Evolutionary conservation across 2,329 filamentous ascomycete species (phyloP), one percentile per base, ranked within the genome.

Genomic region (Aciculosporium take): DNA sequence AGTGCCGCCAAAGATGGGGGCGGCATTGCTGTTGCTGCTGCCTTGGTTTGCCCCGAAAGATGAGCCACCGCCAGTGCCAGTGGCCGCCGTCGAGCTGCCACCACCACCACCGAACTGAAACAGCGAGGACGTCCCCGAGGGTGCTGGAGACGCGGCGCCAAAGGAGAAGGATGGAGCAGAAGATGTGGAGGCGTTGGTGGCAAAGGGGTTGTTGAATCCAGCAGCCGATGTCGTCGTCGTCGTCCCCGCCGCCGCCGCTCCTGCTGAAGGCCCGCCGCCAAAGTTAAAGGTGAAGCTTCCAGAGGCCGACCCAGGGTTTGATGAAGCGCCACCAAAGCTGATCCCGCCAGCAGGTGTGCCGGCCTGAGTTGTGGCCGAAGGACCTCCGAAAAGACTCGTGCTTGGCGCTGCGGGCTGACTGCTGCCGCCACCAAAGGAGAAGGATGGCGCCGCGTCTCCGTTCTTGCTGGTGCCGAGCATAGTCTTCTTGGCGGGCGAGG

Each of bases 61-160:
- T 12, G 48, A 13, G 45, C 47, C 32, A 41, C 46, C 28, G n/a
- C n/a, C n/a, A n/a, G n/a, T n/a, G n/a, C n/a, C n/a, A n/a, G n/a
- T n/a, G n/a, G n/a, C n/a, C n/a, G n/a, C n/a, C n/a, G n/a, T n/a
- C n/a, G n/a, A n/a, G n/a, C n/a, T n/a, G n/a, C n/a, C n/a, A n/a
- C n/a, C n/a, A 39, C 37, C 21, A 45, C 49, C 43, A 48, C 63
- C 56, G 57, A 69, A 60, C 48, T 68, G 57, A 51, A 62, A 69
- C 44, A 51, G 46, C 42, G 37, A 53, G 40, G 45, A 51, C 40
- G 44, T 54, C 44, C 48, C 56, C 42, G 49, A 49, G 29, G 51
- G 51, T 40, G 56, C 46, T 9, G 59, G 24, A 15, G 53, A 50
- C n/a, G 47, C 48, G 13, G 45, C 52, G 6, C 59, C 58, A 49